phyloP scores from a whole-genome alignment of 139 green algal species.

The Volvox africanus region DNA sequence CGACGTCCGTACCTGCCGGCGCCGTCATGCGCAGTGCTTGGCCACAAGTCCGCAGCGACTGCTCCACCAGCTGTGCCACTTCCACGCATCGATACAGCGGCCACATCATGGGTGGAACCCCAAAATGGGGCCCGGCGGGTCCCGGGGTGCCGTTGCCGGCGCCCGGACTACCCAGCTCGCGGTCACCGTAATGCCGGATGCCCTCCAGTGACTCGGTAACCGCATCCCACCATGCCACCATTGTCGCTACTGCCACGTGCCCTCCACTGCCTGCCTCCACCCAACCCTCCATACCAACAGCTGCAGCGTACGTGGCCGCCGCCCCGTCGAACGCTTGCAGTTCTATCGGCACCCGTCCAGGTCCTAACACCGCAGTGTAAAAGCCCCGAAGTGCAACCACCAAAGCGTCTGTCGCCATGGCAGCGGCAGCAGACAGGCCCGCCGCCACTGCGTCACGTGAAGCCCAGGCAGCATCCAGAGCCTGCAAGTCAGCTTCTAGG shows the following conservation, averaged over 20 bases:
- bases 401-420: not conserved
- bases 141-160: too few relatives aligned
- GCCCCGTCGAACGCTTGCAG: not conserved
- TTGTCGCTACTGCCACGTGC: not conserved
- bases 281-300: not conserved
- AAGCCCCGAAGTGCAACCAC: slow-evolving; percentile 11
- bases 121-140: not conserved
- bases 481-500: not conserved
- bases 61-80: not conserved
- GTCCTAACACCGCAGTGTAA: not conserved
- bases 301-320: not conserved
- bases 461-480: slow-evolving; percentile 13
- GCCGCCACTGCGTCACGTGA: slow-evolving; percentile 1
- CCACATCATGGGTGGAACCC: slow-evolving; percentile 14
- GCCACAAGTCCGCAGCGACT: not conserved
- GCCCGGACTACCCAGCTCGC: not conserved
- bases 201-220: not conserved
- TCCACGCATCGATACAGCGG: slow-evolving; percentile 21
- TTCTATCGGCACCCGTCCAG: not conserved
- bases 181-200: not conserved
- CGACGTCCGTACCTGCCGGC: not conserved
- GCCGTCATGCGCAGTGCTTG: not conserved
- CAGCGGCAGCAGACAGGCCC: slow-evolving; percentile 1
- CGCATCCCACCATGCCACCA: slow-evolving; percentile 20
- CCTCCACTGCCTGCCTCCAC: not conserved